Evolutionary conservation across 139 green algal species (phyloP).

Genomic region (Chlorella sorokiniana): DNA sequence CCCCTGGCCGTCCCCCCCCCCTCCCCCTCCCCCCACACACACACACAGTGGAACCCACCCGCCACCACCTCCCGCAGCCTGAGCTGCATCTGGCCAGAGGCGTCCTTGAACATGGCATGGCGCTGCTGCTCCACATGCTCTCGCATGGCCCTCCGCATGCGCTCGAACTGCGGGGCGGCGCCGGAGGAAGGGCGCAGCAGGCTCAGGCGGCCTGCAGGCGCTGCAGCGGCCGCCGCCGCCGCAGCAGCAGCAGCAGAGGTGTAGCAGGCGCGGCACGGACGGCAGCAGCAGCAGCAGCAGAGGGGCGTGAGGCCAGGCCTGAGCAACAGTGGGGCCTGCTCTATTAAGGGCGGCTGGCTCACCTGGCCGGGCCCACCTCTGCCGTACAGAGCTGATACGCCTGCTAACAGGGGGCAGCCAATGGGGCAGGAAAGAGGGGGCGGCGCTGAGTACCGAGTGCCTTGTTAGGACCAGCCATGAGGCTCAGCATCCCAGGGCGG

Average conservation of each 20-base stretch:
- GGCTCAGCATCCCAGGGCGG: neutral
- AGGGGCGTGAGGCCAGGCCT: neutral
- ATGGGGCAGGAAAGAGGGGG: neutral
- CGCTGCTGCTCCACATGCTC: neutral
- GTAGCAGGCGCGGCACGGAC: too few species aligned
- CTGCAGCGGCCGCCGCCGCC: too few species aligned
- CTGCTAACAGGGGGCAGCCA: too few species aligned
- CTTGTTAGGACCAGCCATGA: neutral
- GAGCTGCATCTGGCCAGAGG: neutral
- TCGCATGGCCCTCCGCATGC: conserved; percentile 1
- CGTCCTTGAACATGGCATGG: neutral
- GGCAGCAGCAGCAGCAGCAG: neutral
- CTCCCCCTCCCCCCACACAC: neutral
- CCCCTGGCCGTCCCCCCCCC: neutral
- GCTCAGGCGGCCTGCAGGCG: neutral
- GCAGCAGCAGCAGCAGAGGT: too few species aligned
- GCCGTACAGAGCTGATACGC: neutral
- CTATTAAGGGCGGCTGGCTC: neutral
- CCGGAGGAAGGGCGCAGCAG: neutral
- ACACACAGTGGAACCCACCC: neutral
- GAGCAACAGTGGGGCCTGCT: neutral
- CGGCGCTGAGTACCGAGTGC: neutral
- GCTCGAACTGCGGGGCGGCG: neutral
- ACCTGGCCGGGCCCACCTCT: conserved; percentile 9
- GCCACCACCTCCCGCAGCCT: neutral